phyloP scores from a whole-genome alignment of 768 basidiomycete genomes.

The Kwoniella dejecticola region DNA sequence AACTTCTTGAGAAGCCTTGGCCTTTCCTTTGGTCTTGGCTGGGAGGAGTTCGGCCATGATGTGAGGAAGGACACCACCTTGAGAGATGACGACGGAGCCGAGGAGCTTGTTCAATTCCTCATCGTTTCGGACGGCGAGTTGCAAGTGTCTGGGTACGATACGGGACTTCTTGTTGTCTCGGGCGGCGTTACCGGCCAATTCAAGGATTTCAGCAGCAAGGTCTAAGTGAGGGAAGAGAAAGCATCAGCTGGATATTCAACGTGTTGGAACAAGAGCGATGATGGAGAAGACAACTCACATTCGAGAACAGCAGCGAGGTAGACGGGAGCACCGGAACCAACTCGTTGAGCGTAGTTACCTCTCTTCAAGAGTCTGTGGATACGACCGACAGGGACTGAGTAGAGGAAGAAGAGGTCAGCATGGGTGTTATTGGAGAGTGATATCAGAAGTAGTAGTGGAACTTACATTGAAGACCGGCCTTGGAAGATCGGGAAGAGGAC shows the following conservation, averaged over 20 bases:
- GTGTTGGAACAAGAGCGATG: conserved; percentile 1
- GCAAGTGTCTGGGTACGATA: conserved; percentile 90
- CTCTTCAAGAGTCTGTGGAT: conserved; percentile 84
- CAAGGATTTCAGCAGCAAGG: conserved; percentile 89
- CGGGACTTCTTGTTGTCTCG: conserved; percentile 86
- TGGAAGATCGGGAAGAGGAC: conserved; percentile 68
- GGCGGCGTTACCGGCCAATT: conserved; percentile 77
- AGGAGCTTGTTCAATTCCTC: conserved; percentile 81
- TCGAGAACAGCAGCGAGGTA: conserved; percentile 89
- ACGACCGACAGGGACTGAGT: conserved; percentile 78
- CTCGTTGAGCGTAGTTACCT: conserved; percentile 79
- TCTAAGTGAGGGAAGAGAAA: conserved; percentile 57
- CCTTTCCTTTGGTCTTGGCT: conserved; percentile 55
- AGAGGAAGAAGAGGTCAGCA: conserved; percentile 58
- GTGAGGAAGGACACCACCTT: conserved; percentile 76
- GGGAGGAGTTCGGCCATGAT: conserved; percentile 70
- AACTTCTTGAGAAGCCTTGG: conserved; percentile 54
- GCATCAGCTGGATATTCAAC: conserved; percentile 1
- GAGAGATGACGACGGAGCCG: conserved; percentile 82
- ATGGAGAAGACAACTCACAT: conserved; percentile 54
- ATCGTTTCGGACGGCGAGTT: conserved; percentile 88
- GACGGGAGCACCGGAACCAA: conserved; percentile 87
- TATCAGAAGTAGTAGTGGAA: conserved; percentile 56
- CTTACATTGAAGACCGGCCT: conserved; percentile 58
- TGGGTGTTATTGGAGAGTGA: conserved; percentile 57